Evolutionary conservation across 2,329 filamentous ascomycete genomes (phyloP).

Genomic region (Dothideomycetidae sp.): DNA sequence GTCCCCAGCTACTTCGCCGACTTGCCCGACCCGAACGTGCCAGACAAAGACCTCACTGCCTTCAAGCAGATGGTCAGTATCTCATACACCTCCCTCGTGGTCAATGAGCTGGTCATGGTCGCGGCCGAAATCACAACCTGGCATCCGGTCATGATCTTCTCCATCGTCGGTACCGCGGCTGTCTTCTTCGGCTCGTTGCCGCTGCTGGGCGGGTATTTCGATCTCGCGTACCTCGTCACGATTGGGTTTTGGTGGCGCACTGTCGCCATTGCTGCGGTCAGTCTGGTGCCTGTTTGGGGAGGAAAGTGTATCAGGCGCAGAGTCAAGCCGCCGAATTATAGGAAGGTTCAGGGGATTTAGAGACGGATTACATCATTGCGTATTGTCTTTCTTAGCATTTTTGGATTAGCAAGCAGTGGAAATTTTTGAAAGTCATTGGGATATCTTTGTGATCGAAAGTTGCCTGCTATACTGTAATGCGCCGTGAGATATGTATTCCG

Average conservation of each 20-base stretch:
- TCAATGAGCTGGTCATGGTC: constrained; percentile 96
- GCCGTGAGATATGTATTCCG: no score
- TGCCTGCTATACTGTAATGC: no score
- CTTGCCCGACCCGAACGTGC: constrained; percentile 15
- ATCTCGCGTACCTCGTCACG: constrained; percentile 63
- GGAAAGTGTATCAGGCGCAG: constrained; percentile 73
- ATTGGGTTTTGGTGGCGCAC: constrained; percentile 83
- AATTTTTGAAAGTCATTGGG: no score
- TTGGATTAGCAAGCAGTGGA: no score
- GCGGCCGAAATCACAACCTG: constrained; percentile 93
- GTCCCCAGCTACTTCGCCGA: constrained; percentile 50
- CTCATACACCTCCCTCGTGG: constrained; percentile 76
- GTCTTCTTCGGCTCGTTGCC: constrained; percentile 74
- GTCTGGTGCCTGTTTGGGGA: constrained; percentile 72
- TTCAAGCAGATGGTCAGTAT: constrained; percentile 63
- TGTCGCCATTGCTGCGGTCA: constrained; percentile 61
- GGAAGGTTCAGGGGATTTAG: constrained; percentile 52
- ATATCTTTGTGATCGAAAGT: no score
- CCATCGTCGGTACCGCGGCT: constrained; percentile 66
- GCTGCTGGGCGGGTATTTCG: constrained; percentile 80
- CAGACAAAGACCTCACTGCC: constrained; percentile 13
- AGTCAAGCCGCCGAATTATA: constrained; percentile 83
- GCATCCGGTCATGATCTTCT: constrained; percentile 83
- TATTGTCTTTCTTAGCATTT: no score
- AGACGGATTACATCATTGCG: no score